Conservation (phyloP, 1,284 basidiomycete genomes). For the Ceratobasidium sp. region DNA sequence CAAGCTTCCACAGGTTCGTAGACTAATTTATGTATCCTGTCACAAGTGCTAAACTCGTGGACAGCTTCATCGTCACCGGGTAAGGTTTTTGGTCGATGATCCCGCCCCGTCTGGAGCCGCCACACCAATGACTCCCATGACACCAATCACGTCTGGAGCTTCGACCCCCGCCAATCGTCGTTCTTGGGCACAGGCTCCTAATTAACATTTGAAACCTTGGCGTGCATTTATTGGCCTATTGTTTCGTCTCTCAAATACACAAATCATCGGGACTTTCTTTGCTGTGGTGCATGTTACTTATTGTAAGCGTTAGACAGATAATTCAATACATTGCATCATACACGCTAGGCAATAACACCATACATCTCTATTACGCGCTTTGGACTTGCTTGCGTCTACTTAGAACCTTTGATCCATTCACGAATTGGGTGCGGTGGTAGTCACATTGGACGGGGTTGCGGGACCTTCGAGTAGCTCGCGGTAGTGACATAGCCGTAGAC, state of each 20-base stretch:
- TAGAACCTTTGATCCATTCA: not conserved
- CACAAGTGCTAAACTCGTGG: constrained; percentile 25
- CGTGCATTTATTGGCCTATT: not conserved
- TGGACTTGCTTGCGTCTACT: not conserved
- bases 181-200: constrained; percentile 24
- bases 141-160: constrained; percentile 38
- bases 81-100: constrained; percentile 67
- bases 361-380: too few species aligned
- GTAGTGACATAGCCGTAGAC: constrained; percentile 45
- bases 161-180: constrained; percentile 24
- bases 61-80: constrained; percentile 80
- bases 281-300: constrained; percentile 22
- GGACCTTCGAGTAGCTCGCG: constrained; percentile 41
- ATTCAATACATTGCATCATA: constrained; percentile 35
- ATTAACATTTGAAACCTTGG: not conserved
- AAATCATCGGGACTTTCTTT: constrained; percentile 21
- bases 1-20: constrained; percentile 87
- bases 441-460: not conserved
- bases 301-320: constrained; percentile 24
- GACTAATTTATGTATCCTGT: not conserved
- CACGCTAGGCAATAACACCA: not conserved
- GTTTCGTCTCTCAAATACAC: constrained; percentile 14
- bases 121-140: constrained; percentile 45
- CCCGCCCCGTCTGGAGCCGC: constrained; percentile 44
- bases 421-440: not conserved